phyloP scores from a whole-genome alignment of 306 rosid species.

The Benincasa hispida region DNA sequence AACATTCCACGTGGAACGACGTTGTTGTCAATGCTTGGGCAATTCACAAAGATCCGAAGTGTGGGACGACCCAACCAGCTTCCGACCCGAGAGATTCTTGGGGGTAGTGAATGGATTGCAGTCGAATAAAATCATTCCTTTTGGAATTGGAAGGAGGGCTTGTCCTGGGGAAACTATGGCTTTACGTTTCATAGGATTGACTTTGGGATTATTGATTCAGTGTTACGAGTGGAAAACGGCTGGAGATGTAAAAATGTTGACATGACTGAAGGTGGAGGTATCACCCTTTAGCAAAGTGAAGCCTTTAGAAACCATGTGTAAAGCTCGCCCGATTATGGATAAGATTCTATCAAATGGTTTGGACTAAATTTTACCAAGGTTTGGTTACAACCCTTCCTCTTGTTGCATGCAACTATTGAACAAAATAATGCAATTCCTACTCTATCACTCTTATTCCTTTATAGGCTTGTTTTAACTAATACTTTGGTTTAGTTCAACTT shows the following conservation, averaged over 20 bases:
- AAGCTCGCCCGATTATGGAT: slow-evolving; percentile 14
- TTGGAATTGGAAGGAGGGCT: slow-evolving; percentile 20
- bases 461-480: no score
- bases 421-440: not conserved
- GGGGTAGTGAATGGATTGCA: not conserved
- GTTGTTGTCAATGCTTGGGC: not conserved
- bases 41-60: not conserved
- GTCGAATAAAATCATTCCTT: slow-evolving; percentile 2
- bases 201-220: slow-evolving; percentile 23
- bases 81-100: not conserved
- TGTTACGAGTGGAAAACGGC: slow-evolving; percentile 39
- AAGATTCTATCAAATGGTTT: not conserved
- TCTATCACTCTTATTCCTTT: no score
- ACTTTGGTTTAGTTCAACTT: no score
- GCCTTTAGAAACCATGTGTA: slow-evolving; percentile 41
- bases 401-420: no score
- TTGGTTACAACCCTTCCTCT: not conserved
- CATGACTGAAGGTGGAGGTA: slow-evolving; percentile 24
- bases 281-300: slow-evolving; percentile 19
- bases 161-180: slow-evolving; percentile 17
- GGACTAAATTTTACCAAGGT: not conserved
- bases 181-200: slow-evolving; percentile 9
- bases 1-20: not conserved
- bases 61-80: not conserved
- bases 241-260: slow-evolving; percentile 14